These are phyloP conservation scores for Pilatotrama ljubarskyi DNA, from an alignment of 768 basidiomycete species.

Conservation along the genomic window DNA sequence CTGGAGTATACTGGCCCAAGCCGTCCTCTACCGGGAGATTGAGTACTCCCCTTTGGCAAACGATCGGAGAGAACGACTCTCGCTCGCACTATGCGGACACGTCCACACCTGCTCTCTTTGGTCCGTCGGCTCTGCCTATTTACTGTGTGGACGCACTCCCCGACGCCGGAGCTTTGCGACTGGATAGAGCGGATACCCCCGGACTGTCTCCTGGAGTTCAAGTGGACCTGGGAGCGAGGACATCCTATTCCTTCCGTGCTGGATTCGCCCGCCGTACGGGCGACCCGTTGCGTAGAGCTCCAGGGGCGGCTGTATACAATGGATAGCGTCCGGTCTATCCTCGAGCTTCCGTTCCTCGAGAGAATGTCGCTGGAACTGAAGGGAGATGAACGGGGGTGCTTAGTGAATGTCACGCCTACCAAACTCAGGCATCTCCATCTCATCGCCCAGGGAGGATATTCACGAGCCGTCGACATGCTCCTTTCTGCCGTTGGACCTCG, in stretches of 20 bases:
- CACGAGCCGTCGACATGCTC: not conserved
- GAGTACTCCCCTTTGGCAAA: conserved; percentile 2
- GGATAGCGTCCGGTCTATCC: not conserved
- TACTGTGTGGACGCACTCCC: conserved; percentile 13
- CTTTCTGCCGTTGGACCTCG: conserved; percentile 1
- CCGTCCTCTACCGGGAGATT: conserved; percentile 10
- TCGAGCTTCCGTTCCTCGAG: conserved; percentile 4
- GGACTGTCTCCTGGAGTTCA: conserved; percentile 3
- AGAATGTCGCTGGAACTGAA: conserved; percentile 9
- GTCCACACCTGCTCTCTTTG: conserved; percentile 6
- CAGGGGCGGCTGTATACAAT: conserved; percentile 4
- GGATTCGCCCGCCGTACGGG: not conserved
- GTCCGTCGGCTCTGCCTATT: conserved; percentile 8
- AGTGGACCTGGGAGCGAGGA: conserved; percentile 13
- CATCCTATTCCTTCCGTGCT: conserved; percentile 1
- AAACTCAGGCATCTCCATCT: not conserved
- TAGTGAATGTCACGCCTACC: not conserved
- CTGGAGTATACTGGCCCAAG: conserved; percentile 4
- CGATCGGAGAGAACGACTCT: conserved; percentile 1
- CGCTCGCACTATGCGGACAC: conserved; percentile 10
- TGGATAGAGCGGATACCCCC: conserved; percentile 8
- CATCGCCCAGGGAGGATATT: not conserved
- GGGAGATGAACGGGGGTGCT: conserved; percentile 1
- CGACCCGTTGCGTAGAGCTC: conserved; percentile 1
- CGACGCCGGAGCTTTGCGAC: conserved; percentile 6